Conservation (phyloP, 169 alveolate genomes). For the Plasmodium chabaudi region DNA sequence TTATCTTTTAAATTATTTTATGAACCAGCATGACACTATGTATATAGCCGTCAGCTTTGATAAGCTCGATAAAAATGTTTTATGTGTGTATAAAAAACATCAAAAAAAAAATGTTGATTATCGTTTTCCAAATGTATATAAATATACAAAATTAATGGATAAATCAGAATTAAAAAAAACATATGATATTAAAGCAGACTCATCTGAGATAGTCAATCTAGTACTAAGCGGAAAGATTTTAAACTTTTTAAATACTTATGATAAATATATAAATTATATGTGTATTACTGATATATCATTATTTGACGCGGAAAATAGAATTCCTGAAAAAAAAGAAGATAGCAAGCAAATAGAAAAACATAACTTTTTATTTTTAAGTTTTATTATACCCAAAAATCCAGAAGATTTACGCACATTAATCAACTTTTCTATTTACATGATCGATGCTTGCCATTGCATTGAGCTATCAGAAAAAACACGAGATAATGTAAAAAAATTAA, state of each 20-base stretch:
- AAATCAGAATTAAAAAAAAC: conserved; percentile 54
- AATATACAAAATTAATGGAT: conserved; percentile 43
- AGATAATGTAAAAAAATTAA: conserved; percentile 71
- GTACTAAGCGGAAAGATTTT: conserved; percentile 53
- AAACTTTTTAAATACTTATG: conserved; percentile 44
- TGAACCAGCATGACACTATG: conserved; percentile 50
- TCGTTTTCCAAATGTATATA: conserved; percentile 38
- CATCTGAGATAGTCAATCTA: conserved; percentile 55
- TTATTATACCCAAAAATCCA: conserved; percentile 32
- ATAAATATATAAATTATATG: conserved; percentile 48
- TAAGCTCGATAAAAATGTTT: conserved; percentile 49
- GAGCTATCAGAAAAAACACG: conserved; percentile 49
- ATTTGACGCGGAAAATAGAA: conserved; percentile 25
- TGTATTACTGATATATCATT: conserved; percentile 66
- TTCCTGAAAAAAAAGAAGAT: conserved; percentile 23
- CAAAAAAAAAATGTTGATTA: conserved; percentile 43
- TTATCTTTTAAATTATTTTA: conserved; percentile 41
- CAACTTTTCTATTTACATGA: conserved; percentile 61
- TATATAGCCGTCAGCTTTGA: conserved; percentile 32
- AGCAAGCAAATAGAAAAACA: conserved; percentile 29
- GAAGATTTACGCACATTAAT: conserved; percentile 44
- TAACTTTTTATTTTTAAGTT: conserved; percentile 40
- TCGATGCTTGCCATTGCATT: conserved; percentile 67
- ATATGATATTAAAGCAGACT: conserved; percentile 66
- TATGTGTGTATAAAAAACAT: conserved; percentile 56